phyloP scores from a whole-genome alignment of 2,329 filamentous ascomycete genomes.

The Mariannaea sp. region DNA sequence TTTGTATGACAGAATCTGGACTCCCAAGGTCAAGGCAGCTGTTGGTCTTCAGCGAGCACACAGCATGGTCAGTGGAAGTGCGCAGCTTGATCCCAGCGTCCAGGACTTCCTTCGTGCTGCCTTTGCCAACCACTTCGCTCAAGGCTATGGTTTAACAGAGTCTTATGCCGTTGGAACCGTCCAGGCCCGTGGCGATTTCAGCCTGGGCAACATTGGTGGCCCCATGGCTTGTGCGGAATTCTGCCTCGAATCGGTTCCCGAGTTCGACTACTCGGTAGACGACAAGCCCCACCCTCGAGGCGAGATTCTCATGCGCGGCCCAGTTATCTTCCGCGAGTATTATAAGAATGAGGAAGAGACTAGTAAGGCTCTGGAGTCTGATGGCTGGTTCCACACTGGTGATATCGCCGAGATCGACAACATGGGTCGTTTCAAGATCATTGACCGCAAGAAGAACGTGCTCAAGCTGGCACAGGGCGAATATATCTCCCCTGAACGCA shows the following conservation, averaged over 20 bases:
- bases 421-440: constrained; percentile 85
- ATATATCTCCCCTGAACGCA: constrained; percentile 95
- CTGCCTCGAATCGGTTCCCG: constrained; percentile 84
- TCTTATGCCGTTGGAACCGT: constrained; percentile 78
- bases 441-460: constrained; percentile 99
- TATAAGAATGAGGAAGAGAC: constrained; percentile 91
- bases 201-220: constrained; percentile 79
- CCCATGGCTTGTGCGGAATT: constrained; percentile 71
- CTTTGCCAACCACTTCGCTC: constrained; percentile 76
- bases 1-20: constrained; percentile 87
- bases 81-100: constrained; percentile 85
- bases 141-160: constrained; percentile 95
- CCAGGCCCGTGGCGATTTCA: constrained; percentile 73
- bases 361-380: constrained; percentile 75
- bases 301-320: constrained; percentile 82
- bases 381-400: constrained; percentile 97
- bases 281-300: constrained; percentile 91
- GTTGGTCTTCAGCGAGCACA: constrained; percentile 77
- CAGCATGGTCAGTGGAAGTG: constrained; percentile 84
- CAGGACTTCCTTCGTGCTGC: constrained; percentile 88
- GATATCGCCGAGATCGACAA: constrained; percentile 88
- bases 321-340: constrained; percentile 83
- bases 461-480: constrained; percentile 97
- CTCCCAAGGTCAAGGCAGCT: constrained; percentile 81
- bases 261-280: constrained; percentile 88